Evolutionary conservation across 805 yeast genomes (phyloP).

Genomic region (Lachancea kluyveri): DNA sequence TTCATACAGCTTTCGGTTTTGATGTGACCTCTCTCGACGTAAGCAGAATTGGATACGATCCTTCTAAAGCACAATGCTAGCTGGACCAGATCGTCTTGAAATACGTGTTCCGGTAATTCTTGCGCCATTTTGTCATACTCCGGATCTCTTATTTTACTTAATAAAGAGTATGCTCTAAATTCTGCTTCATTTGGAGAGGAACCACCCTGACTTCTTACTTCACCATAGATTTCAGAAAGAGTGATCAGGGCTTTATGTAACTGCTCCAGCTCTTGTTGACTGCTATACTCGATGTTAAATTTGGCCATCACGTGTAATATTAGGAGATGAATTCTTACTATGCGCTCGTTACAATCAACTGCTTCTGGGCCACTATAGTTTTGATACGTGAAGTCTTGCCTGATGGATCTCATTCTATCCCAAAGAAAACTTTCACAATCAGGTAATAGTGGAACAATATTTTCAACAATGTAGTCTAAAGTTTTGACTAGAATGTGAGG

Average conservation of each 20-base stretch:
- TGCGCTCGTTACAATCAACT: conserved; percentile 83
- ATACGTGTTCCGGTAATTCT: conserved; percentile 51
- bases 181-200: conserved; percentile 82
- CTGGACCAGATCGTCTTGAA: conserved; percentile 53
- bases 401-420: conserved; percentile 94
- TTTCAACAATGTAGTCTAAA: conserved; percentile 62
- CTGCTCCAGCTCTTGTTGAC: conserved; percentile 94
- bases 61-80: conserved; percentile 67
- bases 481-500: conserved; percentile 68
- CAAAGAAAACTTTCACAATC: conserved; percentile 86
- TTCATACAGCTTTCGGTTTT: conserved; percentile 54
- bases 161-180: conserved; percentile 78
- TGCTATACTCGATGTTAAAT: conserved; percentile 64
- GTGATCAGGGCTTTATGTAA: conserved; percentile 88
- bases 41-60: conserved; percentile 55
- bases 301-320: conserved; percentile 84
- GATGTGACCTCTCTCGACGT: conserved; percentile 46
- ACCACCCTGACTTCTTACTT: conserved; percentile 65
- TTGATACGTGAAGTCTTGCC: conserved; percentile 96
- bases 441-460: conserved; percentile 61
- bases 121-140: conserved; percentile 77
- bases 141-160: conserved; percentile 77
- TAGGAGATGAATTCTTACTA: conserved; percentile 80
- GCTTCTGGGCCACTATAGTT: conserved; percentile 93
- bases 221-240: conserved; percentile 78